A percentile compares a stretch with the other conserved stretches of the same genome.
Conservation (phyloP, 495 filamentous ascomycete species). For the Chaetomidium leptoderma region DNA sequence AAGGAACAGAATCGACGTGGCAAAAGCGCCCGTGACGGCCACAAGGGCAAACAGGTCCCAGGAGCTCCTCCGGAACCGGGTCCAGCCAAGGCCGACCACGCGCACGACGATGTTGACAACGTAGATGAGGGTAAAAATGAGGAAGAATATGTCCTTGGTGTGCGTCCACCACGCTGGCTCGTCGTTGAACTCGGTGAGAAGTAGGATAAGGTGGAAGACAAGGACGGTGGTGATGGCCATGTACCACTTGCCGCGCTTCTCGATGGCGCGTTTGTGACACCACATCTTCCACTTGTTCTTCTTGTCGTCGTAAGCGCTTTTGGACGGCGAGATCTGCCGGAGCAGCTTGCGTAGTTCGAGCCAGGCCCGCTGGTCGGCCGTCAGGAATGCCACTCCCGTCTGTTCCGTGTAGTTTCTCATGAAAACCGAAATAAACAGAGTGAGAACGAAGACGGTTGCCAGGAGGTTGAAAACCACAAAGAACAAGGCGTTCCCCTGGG, state of each 20-base stretch:
- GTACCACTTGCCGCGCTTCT: slow-evolving; percentile 94
- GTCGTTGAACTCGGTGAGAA: slow-evolving; percentile 81
- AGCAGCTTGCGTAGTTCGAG: slow-evolving; percentile 90
- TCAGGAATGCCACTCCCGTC: slow-evolving; percentile 94
- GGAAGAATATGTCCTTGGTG: slow-evolving; percentile 71
- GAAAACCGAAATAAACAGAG: slow-evolving; percentile 97
- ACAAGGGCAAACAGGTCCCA: slow-evolving; percentile 92
- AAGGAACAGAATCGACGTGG: slow-evolving; percentile 67
- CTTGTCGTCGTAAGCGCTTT: slow-evolving; percentile 70
- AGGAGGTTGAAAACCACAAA: slow-evolving; percentile 96
- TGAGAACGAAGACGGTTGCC: slow-evolving; percentile 94
- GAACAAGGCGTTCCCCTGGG: slow-evolving; percentile 85
- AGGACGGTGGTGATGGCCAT: slow-evolving; percentile 71
- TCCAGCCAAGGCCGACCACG: slow-evolving; percentile 86
- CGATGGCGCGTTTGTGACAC: slow-evolving; percentile 90
- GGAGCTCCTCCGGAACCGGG: slow-evolving; percentile 83
- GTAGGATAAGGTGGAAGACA: slow-evolving; percentile 73
- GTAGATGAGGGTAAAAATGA: slow-evolving; percentile 81
- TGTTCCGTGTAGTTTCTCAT: slow-evolving; percentile 99
- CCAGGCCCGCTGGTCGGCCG: slow-evolving; percentile 95
- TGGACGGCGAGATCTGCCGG: slow-evolving; percentile 89
- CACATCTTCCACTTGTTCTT: slow-evolving; percentile 76
- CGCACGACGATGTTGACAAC: slow-evolving; percentile 80
- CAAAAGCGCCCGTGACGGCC: slow-evolving; percentile 76
- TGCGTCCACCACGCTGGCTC: slow-evolving; percentile 62